These are phyloP conservation scores for Aplosporella prunicola DNA, from an alignment of 2,329 filamentous ascomycete genomes.

Conservation along the genomic window DNA sequence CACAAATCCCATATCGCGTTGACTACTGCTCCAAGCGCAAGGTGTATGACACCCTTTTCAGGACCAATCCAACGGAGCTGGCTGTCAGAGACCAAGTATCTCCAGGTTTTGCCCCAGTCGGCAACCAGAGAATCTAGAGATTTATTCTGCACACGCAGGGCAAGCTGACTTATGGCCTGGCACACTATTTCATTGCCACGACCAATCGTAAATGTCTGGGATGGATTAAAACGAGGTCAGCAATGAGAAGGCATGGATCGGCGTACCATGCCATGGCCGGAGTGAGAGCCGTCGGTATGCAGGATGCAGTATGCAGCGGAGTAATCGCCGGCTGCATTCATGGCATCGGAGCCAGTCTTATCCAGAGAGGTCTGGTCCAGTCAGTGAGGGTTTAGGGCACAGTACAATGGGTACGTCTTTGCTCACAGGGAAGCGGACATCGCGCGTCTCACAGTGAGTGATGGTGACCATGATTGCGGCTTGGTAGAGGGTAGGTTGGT, in stretches of 20 bases:
- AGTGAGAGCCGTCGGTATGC: conserved; percentile 61
- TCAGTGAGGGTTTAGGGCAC: not conserved
- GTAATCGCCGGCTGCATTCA: conserved; percentile 91
- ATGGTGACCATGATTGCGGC: conserved; percentile 36
- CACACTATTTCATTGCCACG: conserved; percentile 91
- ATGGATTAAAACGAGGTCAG: conserved; percentile 7
- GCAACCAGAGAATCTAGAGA: conserved; percentile 67
- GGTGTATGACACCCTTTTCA: conserved; percentile 88
- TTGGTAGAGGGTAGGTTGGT: too few relatives aligned
- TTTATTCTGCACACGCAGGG: conserved; percentile 61
- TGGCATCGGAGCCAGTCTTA: conserved; percentile 93
- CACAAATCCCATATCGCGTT: conserved; percentile 95
- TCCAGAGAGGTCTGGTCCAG: conserved; percentile 66
- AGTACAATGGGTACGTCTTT: not conserved
- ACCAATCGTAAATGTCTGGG: conserved; percentile 67
- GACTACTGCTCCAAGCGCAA: conserved; percentile 78
- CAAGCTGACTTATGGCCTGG: conserved; percentile 69
- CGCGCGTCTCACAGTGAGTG: conserved; percentile 35
- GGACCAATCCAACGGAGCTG: conserved; percentile 91
- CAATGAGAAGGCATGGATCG: conserved; percentile 4
- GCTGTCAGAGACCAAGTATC: conserved; percentile 81
- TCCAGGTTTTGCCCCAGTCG: conserved; percentile 83
- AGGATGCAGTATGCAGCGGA: conserved; percentile 91
- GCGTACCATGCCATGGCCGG: conserved; percentile 71
- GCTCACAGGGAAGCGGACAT: conserved; percentile 40